Evolutionary conservation across 2,329 filamentous ascomycete species (phyloP), one percentile per base, ranked within the genome.

Genomic region (Stemphylium beticola): DNA sequence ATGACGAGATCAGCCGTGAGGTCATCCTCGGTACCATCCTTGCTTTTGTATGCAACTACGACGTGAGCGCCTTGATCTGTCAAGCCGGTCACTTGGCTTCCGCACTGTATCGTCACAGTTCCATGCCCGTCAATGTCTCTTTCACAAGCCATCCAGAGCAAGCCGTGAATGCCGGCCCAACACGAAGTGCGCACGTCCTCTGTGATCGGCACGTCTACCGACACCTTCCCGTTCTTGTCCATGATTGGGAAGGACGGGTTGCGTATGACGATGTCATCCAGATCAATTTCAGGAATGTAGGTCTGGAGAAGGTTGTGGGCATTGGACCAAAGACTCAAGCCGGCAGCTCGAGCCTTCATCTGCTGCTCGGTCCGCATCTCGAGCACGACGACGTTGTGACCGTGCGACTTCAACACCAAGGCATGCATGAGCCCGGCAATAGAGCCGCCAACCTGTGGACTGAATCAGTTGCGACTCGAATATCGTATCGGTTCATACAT

Each of bases 341-440:
- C 65, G 4, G 61, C 63, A 15, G 59, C 65, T 41, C 59, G 40
- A 9, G 54, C 60, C 4, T 61, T 52, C 15, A 66, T 36, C 5
- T 57, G 46, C 10, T 50, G 9, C 20, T 54, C 36, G 3, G 57
- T 29, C 2, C 60, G 56, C 15, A 49, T 38, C 26, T 67, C 63
- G 5, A 66, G 39, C 15, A 67, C 39, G 14, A 46, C 41, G 15
- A 66, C 57, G 2, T 47, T 49, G 17, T 54, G 55, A 11, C 61
- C 63, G 14, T 61, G 60, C 6, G 50, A 56, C 32, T 61, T 63
- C 2, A 67, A 51, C 2, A 54, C 60, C 6, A 66, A 37, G 11
- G 63, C 63, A 34, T 65, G 60, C 55, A 67, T 60, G 7, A 67
- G 54, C 14, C 65, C 63, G 10, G 61, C 55, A 17, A 65, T 56